Conservation (phyloP, 768 basidiomycete species). For the Leccinum arenicola region DNA sequence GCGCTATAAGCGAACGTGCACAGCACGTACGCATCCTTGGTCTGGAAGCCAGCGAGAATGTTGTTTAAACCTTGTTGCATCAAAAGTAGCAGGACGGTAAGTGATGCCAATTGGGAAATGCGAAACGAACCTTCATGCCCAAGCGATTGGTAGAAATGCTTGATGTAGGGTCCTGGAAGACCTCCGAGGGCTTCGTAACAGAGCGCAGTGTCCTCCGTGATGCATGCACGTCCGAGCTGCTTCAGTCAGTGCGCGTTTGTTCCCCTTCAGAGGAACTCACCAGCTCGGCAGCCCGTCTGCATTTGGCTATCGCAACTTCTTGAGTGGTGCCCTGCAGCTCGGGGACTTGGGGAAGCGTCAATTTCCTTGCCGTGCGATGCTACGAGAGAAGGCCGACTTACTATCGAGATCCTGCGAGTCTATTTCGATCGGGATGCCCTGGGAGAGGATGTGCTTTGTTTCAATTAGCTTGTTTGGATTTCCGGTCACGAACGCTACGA, state of each 20-base stretch:
- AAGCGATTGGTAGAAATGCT: constrained; percentile 78
- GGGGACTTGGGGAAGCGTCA: constrained; percentile 55
- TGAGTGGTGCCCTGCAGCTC: constrained; percentile 93
- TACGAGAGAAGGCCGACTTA: constrained; percentile 36
- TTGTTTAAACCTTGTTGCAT: constrained; percentile 64
- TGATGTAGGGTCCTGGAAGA: constrained; percentile 97
- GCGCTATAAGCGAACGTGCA: constrained; percentile 96
- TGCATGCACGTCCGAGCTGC: constrained; percentile 52
- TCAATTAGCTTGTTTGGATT: constrained; percentile 92
- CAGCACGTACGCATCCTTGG: constrained; percentile 79
- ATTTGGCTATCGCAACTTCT: constrained; percentile 88
- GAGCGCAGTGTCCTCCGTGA: constrained; percentile 93
- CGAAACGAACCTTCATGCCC: constrained; percentile 72
- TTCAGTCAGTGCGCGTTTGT: constrained; percentile 1
- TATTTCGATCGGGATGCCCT: constrained; percentile 66
- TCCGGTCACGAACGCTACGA: constrained; percentile 87
- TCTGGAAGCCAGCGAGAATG: constrained; percentile 73
- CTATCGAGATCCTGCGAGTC: constrained; percentile 81
- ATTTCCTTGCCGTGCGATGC: not conserved
- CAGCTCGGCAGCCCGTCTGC: constrained; percentile 77
- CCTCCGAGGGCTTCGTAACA: constrained; percentile 90
- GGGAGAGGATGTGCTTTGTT: constrained; percentile 77
- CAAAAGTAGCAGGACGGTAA: not conserved
- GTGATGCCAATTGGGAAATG: not conserved
- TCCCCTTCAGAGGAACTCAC: constrained; percentile 36